A percentile compares a stretch with the other conserved stretches of the same genome.
These are phyloP conservation scores for Carex kokanica DNA, from an alignment of 176 grass and related monocot species.

Conservation along the genomic window DNA sequence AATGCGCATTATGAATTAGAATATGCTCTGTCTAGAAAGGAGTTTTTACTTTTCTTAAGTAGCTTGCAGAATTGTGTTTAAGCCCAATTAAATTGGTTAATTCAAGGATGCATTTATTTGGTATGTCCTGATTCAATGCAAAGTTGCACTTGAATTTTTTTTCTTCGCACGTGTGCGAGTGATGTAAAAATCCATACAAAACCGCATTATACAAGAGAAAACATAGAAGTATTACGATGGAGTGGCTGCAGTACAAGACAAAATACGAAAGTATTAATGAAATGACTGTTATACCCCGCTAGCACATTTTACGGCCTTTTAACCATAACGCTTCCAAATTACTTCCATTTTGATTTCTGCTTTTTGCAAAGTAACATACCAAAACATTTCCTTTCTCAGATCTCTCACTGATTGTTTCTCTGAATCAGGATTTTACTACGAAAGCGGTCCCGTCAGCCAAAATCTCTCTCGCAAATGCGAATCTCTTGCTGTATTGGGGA, in stretches of 20 bases:
- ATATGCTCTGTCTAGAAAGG: neutral
- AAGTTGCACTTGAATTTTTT: constrained; percentile 5
- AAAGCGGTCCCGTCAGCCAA: constrained; percentile 62
- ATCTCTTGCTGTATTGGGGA: constrained; percentile 78
- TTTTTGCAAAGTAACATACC: constrained; percentile 12
- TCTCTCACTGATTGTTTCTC: constrained; percentile 18
- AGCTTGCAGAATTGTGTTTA: neutral
- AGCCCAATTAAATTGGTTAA: neutral
- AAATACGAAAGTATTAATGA: neutral
- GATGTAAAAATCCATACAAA: constrained; percentile 15
- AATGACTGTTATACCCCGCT: constrained; percentile 7
- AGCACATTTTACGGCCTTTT: neutral
- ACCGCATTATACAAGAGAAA: neutral
- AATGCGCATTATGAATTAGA: neutral
- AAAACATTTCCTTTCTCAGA: constrained; percentile 21
- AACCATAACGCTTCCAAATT: constrained; percentile 15
- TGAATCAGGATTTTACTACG: constrained; percentile 54
- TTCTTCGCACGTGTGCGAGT: neutral
- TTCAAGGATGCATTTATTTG: neutral
- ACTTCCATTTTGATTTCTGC: neutral
- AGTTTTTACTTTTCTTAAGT: neutral
- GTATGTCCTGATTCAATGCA: neutral
- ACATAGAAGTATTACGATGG: neutral
- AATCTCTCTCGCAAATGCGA: constrained; percentile 96
- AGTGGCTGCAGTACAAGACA: neutral